These are phyloP conservation scores for Ilex aquifolium DNA, from an alignment of 257 asterid species.

Conservation along the genomic window DNA sequence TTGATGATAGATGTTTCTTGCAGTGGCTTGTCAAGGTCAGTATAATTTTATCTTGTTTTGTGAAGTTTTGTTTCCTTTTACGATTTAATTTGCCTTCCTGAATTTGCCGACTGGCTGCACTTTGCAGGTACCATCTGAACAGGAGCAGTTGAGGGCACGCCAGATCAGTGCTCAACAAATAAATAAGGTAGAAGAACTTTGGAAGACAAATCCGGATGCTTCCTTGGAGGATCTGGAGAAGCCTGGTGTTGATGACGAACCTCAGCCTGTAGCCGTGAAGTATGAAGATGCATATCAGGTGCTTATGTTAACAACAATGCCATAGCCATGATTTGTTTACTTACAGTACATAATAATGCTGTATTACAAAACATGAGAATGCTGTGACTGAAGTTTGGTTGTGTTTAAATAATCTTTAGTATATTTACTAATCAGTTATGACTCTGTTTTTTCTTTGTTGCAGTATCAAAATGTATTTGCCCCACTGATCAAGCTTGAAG, in stretches of 20 bases:
- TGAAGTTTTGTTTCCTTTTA: not conserved
- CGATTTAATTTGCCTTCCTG: constrained; percentile 1
- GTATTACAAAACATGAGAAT: too few relatives aligned
- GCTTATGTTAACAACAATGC: not conserved
- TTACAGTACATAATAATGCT: too few relatives aligned
- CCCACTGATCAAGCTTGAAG: constrained; percentile 97
- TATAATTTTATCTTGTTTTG: not conserved
- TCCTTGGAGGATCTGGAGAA: constrained; percentile 96
- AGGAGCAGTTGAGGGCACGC: constrained; percentile 98
- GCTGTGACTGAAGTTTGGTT: too few relatives aligned
- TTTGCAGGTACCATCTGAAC: constrained; percentile 89
- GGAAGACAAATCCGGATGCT: constrained; percentile 98
- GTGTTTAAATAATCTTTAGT: too few relatives aligned
- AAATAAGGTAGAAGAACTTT: constrained; percentile 95
- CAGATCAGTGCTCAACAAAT: constrained; percentile 98
- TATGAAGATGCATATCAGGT: constrained; percentile 99
- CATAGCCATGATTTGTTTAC: too few relatives aligned
- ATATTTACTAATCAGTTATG: too few relatives aligned
- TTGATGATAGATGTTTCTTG: constrained; percentile 93
- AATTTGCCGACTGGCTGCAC: constrained; percentile 15
- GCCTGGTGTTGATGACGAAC: constrained; percentile 99
- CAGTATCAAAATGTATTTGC: constrained; percentile 99
- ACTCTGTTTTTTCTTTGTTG: constrained; percentile 11
- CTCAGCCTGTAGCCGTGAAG: constrained; percentile 83
- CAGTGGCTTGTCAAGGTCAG: constrained; percentile 96